These are phyloP conservation scores for Cladorrhinum sp. DNA, from an alignment of 2,329 filamentous ascomycete species.

Conservation along the genomic window DNA sequence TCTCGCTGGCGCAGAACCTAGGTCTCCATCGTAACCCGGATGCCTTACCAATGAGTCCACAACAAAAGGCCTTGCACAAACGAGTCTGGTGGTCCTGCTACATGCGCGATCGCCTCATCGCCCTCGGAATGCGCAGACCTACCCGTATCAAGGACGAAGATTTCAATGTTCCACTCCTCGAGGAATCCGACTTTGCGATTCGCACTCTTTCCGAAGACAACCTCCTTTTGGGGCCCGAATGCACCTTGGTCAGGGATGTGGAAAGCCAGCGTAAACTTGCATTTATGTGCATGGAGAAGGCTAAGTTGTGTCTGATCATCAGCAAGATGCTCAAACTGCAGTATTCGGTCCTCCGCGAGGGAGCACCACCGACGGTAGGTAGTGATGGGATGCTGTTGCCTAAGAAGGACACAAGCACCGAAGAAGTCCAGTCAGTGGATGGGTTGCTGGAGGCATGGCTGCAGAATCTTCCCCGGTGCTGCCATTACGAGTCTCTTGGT, in stretches of 20 bases:
- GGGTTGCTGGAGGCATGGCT: constrained; percentile 76
- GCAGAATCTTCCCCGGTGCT: constrained; percentile 66
- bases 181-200: constrained; percentile 80
- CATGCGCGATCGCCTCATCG: constrained; percentile 89
- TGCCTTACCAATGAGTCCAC: constrained; percentile 69
- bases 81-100: constrained; percentile 98
- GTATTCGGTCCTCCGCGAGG: constrained; percentile 85
- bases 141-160: constrained; percentile 91
- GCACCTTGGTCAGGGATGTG: constrained; percentile 66
- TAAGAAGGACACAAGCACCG: constrained; percentile 78
- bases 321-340: constrained; percentile 86
- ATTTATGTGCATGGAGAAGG: constrained; percentile 86
- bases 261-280: constrained; percentile 76
- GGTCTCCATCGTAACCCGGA: constrained; percentile 83
- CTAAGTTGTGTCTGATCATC: constrained; percentile 84
- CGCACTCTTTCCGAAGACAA: constrained; percentile 64
- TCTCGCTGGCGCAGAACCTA: constrained; percentile 89
- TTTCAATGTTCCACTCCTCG: constrained; percentile 89
- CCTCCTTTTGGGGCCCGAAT: constrained; percentile 65
- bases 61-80: constrained; percentile 83
- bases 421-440: constrained; percentile 76
- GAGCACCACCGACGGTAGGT: constrained; percentile 72
- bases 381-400: constrained; percentile 87
- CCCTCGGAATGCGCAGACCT: constrained; percentile 87
- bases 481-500: constrained; percentile 61